Conservation (phyloP, 495 filamentous ascomycete genomes). For the Evansstolkia leycettana region DNA sequence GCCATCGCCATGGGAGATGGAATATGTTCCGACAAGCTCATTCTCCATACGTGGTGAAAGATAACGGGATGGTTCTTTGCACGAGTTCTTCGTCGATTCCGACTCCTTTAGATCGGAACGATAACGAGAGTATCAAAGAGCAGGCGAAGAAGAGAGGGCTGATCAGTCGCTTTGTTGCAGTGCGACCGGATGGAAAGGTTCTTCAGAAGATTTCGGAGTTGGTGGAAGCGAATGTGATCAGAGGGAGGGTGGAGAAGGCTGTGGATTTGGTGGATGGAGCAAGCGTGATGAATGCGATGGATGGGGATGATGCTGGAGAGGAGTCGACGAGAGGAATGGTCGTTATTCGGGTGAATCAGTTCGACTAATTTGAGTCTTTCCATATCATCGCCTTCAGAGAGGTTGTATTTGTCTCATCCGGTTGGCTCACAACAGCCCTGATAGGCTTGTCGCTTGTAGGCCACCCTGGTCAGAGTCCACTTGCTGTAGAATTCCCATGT, state of each 20-base stretch:
- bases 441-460: no score
- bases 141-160: slow-evolving; percentile 9
- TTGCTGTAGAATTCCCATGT: no score
- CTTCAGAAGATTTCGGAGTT: slow-evolving; percentile 19
- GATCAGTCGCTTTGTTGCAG: slow-evolving; percentile 23
- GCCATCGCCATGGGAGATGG: slow-evolving; percentile 2
- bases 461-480: no score
- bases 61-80: slow-evolving; percentile 24
- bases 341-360: slow-evolving; percentile 23
- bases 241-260: slow-evolving; percentile 18
- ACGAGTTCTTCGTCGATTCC: slow-evolving; percentile 6
- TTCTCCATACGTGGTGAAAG: slow-evolving; percentile 19
- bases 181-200: slow-evolving; percentile 22
- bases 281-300: neutral
- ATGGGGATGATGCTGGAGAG: neutral
- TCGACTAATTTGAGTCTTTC: neutral
- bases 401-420: no score
- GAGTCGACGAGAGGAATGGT: slow-evolving; percentile 19
- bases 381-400: no score
- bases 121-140: neutral
- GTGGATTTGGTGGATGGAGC: slow-evolving; percentile 24
- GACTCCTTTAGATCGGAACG: no score
- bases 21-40: slow-evolving; percentile 22
- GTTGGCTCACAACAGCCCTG: no score
- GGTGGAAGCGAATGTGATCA: slow-evolving; percentile 20